A percentile compares a stretch with the other conserved stretches of the same genome.
These are phyloP conservation scores for Hapsidospora chrysogenum DNA, from an alignment of 495 filamentous ascomycete species.

Conservation along the genomic window DNA sequence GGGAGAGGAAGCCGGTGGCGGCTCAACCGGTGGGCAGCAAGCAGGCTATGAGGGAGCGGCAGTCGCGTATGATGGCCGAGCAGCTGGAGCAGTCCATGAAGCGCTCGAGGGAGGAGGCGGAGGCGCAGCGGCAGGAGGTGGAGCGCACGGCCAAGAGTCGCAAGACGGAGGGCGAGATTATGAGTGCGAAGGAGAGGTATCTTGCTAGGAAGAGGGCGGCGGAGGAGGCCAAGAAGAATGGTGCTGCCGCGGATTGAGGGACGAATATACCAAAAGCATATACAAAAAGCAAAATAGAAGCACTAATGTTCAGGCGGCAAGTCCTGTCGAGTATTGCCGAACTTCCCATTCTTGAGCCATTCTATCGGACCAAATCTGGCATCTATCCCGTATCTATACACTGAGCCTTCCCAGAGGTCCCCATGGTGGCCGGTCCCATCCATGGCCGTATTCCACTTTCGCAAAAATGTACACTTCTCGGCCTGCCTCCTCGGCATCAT, in stretches of 20 bases:
- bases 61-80: slow-evolving; percentile 74
- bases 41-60: slow-evolving; percentile 56
- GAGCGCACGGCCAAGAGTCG: slow-evolving; percentile 57
- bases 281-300: not conserved
- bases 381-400: no score
- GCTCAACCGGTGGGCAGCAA: slow-evolving; percentile 18
- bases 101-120: slow-evolving; percentile 56
- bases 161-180: slow-evolving; percentile 65
- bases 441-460: no score
- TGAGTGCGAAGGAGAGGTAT: slow-evolving; percentile 74
- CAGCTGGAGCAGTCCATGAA: slow-evolving; percentile 64
- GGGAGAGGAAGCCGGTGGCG: not conserved
- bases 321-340: no score
- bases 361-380: no score
- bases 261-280: not conserved
- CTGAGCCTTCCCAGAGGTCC: no score
- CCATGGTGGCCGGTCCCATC: no score
- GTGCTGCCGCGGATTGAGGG: not conserved
- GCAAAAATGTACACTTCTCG: no score
- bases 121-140: slow-evolving; percentile 46
- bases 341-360: no score
- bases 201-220: slow-evolving; percentile 67
- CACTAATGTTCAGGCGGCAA: not conserved
- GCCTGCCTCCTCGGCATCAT: no score
- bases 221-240: slow-evolving; percentile 48